Conservation (phyloP, 306 rosid genomes). For the Castanospermum australe region DNA sequence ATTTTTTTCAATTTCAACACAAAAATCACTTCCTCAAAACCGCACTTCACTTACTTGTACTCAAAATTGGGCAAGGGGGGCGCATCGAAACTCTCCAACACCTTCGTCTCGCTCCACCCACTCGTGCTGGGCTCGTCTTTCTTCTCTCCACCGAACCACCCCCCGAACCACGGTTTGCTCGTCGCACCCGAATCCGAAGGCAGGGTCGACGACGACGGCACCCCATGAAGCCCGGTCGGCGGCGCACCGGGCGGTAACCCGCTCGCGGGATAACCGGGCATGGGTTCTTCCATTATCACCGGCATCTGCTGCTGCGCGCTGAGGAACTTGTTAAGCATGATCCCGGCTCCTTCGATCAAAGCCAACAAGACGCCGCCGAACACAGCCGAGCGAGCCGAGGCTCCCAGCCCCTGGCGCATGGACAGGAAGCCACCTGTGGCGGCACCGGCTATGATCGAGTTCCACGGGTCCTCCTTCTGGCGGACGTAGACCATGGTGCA, state of each 20-base stretch:
- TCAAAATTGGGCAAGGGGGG: conserved; percentile 73
- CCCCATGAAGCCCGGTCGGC: too few relatives aligned
- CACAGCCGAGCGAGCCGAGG: conserved; percentile 55
- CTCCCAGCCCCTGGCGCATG: conserved; percentile 67
- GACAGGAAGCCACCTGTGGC: conserved; percentile 83
- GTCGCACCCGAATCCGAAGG: conserved; percentile 17
- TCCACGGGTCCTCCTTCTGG: conserved; percentile 90
- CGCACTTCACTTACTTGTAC: conserved; percentile 41
- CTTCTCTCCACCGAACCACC: conserved; percentile 53
- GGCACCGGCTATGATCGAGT: conserved; percentile 74
- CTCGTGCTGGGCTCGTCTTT: conserved; percentile 36
- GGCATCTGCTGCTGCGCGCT: conserved; percentile 60
- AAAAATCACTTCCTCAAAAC: conserved; percentile 6
- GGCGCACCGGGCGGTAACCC: conserved; percentile 29
- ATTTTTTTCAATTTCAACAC: background rate
- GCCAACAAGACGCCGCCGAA: conserved; percentile 69
- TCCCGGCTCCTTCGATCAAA: conserved; percentile 77
- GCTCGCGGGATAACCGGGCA: conserved; percentile 23
- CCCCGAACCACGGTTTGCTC: conserved; percentile 34
- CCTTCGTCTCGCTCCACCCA: conserved; percentile 61
- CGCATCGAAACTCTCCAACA: conserved; percentile 80
- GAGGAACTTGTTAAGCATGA: conserved; percentile 56
- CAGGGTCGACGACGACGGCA: too few relatives aligned
- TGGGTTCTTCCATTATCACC: conserved; percentile 51
- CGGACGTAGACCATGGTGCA: conserved; percentile 69